Percentiles rank a stretch among this genome's conserved stretches.
Conservation (phyloP, 2,329 filamentous ascomycete genomes). For the Cladophialophora psammophila region DNA sequence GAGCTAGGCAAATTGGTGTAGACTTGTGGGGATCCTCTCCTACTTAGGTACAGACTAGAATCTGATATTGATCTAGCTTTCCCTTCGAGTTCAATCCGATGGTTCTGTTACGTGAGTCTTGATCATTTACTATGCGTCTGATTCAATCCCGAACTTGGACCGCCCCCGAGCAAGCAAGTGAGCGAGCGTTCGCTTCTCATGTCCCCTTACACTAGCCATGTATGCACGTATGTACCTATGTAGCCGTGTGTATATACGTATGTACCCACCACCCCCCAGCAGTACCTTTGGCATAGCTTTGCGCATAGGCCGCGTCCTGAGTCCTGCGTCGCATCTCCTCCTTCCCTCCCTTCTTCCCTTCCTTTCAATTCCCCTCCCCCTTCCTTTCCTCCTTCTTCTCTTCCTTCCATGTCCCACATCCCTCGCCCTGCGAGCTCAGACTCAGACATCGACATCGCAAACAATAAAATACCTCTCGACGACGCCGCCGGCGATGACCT, state of each 20-base stretch:
- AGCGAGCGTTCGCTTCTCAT: background rate
- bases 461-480: conserved; percentile 32
- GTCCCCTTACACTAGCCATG: background rate
- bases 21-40: background rate
- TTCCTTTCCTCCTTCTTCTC: background rate
- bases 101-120: too few species aligned
- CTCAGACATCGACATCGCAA: conserved; percentile 23
- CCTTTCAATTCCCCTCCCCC: background rate
- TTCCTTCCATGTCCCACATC: background rate
- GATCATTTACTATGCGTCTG: too few species aligned
- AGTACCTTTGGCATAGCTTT: too few species aligned
- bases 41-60: background rate
- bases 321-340: too few species aligned
- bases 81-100: too few species aligned
- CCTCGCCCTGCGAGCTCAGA: background rate
- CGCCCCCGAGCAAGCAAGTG: too few species aligned
- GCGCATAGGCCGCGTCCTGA: too few species aligned
- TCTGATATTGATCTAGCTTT: background rate
- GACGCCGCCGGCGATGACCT: conserved; percentile 33
- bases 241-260: too few species aligned
- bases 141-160: too few species aligned
- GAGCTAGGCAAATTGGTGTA: background rate
- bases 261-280: too few species aligned
- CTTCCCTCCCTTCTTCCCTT: too few species aligned
- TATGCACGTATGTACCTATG: background rate